Base-by-base conservation (phyloP, 164 flowering plant genomes). In the Vitis riparia region DNA sequence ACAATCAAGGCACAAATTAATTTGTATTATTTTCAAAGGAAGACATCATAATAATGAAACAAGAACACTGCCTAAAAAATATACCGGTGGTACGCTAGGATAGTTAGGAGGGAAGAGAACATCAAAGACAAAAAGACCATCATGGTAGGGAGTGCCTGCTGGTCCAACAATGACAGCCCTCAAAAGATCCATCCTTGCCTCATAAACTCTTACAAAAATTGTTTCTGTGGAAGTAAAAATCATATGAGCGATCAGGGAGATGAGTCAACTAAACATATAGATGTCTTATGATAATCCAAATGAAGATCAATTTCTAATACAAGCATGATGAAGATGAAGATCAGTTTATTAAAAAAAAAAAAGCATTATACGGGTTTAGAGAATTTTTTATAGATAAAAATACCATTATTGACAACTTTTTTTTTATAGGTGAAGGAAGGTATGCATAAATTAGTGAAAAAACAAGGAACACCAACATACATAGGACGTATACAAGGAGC, bases 61-160 rank as follows among this genome's bases (percentile, higher is more conserved):
- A 17, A 44, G 50, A 13, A 50, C 7, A 11, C 47, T n/a, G 63
- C 5, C 51, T 62, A 73, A 44, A 30, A 30, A 27, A 80, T 84
- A 66, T 81, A 87, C 88, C 65, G 90, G 90, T 53, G 90, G 90
- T 8, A 27, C 73, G 11, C 49, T 50, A 19, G 85, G 85, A 74
- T 81, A 81, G 19, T 12, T 11, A 65, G 68, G 10, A 7, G 85
- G 85, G 62, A 79, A 79, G 59, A 71, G 15, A 61, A 63, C 70
- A 66, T 82, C 85, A 70, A 82, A 82, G 63, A 71, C 55, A 64
- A 82, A 82, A 51, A 82, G 81, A 8, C 85, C 85, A 68, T 82
- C 82, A 63, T 82, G 85, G 30, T 82, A 82, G 15, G 82, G 85
- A 17, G 85, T 82, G 11, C 85, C 85, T 52, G 65, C 49, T 37